These are phyloP conservation scores for Allium fistulosum DNA, from an alignment of 106 monocot genomes.

Conservation along the genomic window DNA sequence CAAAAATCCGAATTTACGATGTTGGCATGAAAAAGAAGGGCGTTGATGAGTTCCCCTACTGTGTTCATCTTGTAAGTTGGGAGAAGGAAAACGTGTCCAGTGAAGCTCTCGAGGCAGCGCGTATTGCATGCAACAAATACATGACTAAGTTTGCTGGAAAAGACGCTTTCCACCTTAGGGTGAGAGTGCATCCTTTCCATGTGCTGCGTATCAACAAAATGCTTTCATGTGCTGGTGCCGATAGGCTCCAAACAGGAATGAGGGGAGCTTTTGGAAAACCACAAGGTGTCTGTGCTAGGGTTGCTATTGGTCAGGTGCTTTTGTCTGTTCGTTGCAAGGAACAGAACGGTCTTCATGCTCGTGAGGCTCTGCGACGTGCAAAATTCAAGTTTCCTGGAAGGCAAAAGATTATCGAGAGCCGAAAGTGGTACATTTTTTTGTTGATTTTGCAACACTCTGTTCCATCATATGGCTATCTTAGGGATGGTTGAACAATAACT, in stretches of 20 bases:
- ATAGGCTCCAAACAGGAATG: conserved; percentile 66
- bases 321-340: conserved; percentile 59
- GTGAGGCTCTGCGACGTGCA: conserved; percentile 45
- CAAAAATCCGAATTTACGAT: conserved; percentile 55
- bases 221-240: conserved; percentile 59
- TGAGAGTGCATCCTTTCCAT: conserved; percentile 60
- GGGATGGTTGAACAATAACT: no score
- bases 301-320: conserved; percentile 46
- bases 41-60: conserved; percentile 39
- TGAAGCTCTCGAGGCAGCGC: conserved; percentile 36
- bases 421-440: conserved; percentile 11
- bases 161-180: conserved; percentile 41
- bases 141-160: conserved; percentile 32
- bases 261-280: conserved; percentile 58
- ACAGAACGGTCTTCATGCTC: conserved; percentile 29
- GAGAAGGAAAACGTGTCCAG: conserved; percentile 41
- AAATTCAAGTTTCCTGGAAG: conserved; percentile 58
- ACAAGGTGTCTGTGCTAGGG: conserved; percentile 45
- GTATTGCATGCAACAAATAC: conserved; percentile 34
- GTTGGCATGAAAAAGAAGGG: conserved; percentile 63
- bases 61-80: conserved; percentile 38
- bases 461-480: no score
- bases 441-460: no score
- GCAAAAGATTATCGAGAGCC: conserved; percentile 35
- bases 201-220: conserved; percentile 59